A percentile compares a stretch with the other conserved stretches of the same genome.
Evolutionary conservation across 352 stramenopile species (phyloP).

Genomic region (Pythium utonaiense): DNA sequence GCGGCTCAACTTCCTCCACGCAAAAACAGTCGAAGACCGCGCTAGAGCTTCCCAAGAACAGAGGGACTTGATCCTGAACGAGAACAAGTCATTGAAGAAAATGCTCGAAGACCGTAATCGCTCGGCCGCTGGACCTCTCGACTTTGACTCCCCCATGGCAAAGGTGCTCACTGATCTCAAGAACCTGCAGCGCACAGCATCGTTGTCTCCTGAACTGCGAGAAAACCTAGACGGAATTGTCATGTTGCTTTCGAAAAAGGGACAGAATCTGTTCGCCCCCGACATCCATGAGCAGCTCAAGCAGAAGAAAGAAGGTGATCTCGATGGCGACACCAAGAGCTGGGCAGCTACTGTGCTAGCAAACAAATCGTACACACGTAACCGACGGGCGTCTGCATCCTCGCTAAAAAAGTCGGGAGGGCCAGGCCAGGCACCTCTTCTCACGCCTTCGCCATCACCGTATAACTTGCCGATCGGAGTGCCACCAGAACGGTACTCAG

Average conservation of each 20-base stretch:
- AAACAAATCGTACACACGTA: constrained; percentile 77
- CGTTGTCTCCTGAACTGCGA: constrained; percentile 54
- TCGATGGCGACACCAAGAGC: constrained; percentile 77
- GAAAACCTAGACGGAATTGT: constrained; percentile 79
- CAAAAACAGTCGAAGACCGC: constrained; percentile 65
- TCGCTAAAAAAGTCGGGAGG: constrained; percentile 29
- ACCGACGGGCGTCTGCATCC: constrained; percentile 47
- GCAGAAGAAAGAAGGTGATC: constrained; percentile 58
- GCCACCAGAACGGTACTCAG: constrained; percentile 28
- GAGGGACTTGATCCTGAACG: constrained; percentile 80
- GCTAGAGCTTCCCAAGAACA: constrained; percentile 62
- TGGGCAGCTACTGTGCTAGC: constrained; percentile 72
- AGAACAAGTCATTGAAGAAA: constrained; percentile 82
- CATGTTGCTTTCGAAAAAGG: constrained; percentile 70
- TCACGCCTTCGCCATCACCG: neutral
- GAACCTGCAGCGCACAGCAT: constrained; percentile 56
- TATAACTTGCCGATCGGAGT: neutral
- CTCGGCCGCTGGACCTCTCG: constrained; percentile 36
- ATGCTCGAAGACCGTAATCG: constrained; percentile 65
- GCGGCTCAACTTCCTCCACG: constrained; percentile 71
- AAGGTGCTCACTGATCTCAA: constrained; percentile 79
- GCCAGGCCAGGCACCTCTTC: neutral
- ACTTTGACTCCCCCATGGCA: constrained; percentile 79
- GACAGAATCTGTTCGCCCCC: constrained; percentile 73
- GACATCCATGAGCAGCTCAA: constrained; percentile 83